These are phyloP conservation scores for Plasmodium knowlesi DNA, from an alignment of 169 alveolate genomes.

Conservation along the genomic window DNA sequence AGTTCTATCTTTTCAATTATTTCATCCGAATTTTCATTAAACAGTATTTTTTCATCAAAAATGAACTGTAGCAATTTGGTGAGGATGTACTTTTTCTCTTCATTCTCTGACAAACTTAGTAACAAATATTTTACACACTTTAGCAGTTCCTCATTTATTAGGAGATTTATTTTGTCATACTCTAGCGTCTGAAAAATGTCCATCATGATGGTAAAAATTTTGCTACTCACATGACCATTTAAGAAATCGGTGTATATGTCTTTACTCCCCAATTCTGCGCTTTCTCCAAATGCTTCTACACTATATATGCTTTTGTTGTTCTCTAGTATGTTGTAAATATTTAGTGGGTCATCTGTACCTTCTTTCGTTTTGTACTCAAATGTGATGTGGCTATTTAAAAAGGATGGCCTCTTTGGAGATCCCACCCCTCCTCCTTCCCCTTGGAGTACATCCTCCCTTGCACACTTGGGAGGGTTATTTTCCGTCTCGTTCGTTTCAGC, in stretches of 20 bases:
- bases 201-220: conserved; percentile 44
- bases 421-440: background rate
- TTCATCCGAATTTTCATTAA: conserved; percentile 71
- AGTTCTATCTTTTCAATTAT: conserved; percentile 54
- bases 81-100: conserved; percentile 11
- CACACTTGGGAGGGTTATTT: background rate
- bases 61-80: conserved; percentile 29
- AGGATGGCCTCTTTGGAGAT: background rate
- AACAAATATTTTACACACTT: conserved; percentile 16
- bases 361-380: conserved; percentile 48
- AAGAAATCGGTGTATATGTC: conserved; percentile 11
- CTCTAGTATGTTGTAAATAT: conserved; percentile 59
- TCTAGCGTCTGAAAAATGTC: conserved; percentile 51
- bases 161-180: conserved; percentile 45
- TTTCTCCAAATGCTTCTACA: background rate
- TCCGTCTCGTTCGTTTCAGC: background rate
- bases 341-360: conserved; percentile 28
- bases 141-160: conserved; percentile 45
- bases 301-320: conserved; percentile 27
- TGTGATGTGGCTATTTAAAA: conserved; percentile 20
- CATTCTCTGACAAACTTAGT: conserved; percentile 2
- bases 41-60: conserved; percentile 46
- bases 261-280: conserved; percentile 19
- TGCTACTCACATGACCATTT: conserved; percentile 14
- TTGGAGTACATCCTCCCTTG: background rate